Evolutionary conservation across 1,139 yeast genomes (phyloP).

Genomic region (Blastobotrys capitulatus): DNA sequence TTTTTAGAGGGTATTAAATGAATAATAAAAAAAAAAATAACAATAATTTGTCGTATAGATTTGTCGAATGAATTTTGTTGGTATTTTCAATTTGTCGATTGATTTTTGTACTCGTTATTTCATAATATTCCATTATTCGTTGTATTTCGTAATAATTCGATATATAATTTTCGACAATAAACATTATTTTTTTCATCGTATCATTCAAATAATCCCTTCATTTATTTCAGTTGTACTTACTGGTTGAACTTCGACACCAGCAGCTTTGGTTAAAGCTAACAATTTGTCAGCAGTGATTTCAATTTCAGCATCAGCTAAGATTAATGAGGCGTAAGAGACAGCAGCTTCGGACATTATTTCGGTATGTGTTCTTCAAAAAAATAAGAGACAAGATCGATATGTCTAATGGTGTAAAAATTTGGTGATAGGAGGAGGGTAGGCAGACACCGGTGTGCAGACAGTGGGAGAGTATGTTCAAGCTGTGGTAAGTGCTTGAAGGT

Average conservation of each 20-base stretch:
- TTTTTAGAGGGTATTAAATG: too few species aligned
- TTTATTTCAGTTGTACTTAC: conserved; percentile 40
- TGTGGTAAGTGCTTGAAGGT: too few species aligned
- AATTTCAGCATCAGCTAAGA: conserved; percentile 95
- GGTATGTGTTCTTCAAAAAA: neutral
- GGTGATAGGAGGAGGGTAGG: neutral
- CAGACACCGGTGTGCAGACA: neutral
- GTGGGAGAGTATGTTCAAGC: too few species aligned
- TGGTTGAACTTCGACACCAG: conserved; percentile 80
- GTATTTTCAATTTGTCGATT: neutral
- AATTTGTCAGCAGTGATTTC: conserved; percentile 94
- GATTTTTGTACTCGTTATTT: neutral
- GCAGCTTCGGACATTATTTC: conserved; percentile 32
- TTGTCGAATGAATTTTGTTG: neutral
- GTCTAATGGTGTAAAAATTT: neutral
- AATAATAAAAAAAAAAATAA: too few species aligned
- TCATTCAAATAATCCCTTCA: neutral
- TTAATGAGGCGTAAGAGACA: conserved; percentile 73
- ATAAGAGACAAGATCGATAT: neutral
- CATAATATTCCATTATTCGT: neutral
- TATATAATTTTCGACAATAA: too few species aligned
- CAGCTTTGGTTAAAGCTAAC: conserved; percentile 77
- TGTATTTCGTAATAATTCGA: neutral
- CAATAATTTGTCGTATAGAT: neutral
- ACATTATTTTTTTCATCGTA: too few species aligned